A percentile compares a stretch with the other conserved stretches of the same genome.
phyloP scores from a whole-genome alignment of 2,329 filamentous ascomycete genomes.

The Falciphora oryzae region DNA sequence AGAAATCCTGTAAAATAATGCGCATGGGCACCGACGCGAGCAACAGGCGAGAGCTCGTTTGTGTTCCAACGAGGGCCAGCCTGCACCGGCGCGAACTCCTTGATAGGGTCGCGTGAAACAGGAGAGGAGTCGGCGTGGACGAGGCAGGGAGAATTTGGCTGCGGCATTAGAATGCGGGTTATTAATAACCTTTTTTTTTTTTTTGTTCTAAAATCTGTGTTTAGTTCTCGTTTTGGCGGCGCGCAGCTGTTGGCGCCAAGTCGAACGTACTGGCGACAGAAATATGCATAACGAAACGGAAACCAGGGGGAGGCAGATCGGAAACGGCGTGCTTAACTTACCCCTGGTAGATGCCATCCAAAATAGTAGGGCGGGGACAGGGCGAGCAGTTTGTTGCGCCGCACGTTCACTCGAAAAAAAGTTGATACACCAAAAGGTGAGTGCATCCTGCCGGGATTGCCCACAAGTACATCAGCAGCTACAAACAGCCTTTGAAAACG shows the following conservation, averaged over 20 bases:
- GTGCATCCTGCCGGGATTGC: too few relatives aligned
- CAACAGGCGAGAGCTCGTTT: too few relatives aligned
- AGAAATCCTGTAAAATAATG: too few relatives aligned
- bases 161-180: background rate
- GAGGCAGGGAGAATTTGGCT: background rate
- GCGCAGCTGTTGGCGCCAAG: background rate
- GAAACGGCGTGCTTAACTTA: too few relatives aligned
- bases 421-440: too few relatives aligned
- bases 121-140: background rate
- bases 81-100: background rate
- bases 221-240: background rate
- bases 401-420: too few relatives aligned
- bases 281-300: slow-evolving; percentile 1
- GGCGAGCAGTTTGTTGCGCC: too few relatives aligned
- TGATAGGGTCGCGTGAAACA: background rate
- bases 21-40: too few relatives aligned
- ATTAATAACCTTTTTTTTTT: background rate
- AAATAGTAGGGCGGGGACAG: background rate
- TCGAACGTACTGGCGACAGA: background rate
- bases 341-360: background rate
- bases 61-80: too few relatives aligned
- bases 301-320: too few relatives aligned
- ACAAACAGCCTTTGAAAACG: too few relatives aligned
- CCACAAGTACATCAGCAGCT: too few relatives aligned
- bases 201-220: background rate